phyloP scores from a whole-genome alignment of 805 yeast species.

The Candida bentonensis region DNA sequence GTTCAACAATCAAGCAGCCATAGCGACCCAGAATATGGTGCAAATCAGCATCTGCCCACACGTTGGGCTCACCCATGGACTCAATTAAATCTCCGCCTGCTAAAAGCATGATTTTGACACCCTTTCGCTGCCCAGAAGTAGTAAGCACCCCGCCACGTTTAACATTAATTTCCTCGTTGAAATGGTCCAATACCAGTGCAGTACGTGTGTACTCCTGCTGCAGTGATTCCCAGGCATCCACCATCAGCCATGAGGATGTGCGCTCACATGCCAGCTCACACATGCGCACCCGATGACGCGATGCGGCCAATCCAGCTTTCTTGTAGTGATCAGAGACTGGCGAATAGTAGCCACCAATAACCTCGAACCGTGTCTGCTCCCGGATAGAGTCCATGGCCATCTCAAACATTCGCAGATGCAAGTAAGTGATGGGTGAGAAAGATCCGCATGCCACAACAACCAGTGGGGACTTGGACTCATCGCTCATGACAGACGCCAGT shows the following conservation, averaged over 20 bases:
- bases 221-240: conserved; percentile 96
- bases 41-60: conserved; percentile 93
- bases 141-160: conserved; percentile 73
- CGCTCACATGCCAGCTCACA: conserved; percentile 96
- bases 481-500: conserved; percentile 51
- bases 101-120: conserved; percentile 85
- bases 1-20: conserved; percentile 91
- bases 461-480: conserved; percentile 70
- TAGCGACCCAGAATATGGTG: conserved; percentile 92
- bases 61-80: conserved; percentile 99
- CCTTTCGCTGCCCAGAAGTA: conserved; percentile 34
- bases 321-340: conserved; percentile 86
- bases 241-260: conserved; percentile 96
- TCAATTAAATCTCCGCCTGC: conserved; percentile 98
- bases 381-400: conserved; percentile 92
- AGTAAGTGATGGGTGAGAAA: conserved; percentile 87
- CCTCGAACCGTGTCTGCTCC: conserved; percentile 88
- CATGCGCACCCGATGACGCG: conserved; percentile 89
- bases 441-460: conserved; percentile 97
- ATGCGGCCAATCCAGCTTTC: conserved; percentile 82
- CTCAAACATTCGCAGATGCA: conserved; percentile 94
- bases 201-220: conserved; percentile 88
- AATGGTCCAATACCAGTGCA: conserved; percentile 90
- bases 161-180: conserved; percentile 86
- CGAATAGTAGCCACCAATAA: conserved; percentile 89